phyloP scores from a whole-genome alignment of 2,329 filamentous ascomycete species.

The Ceratocystis smalleyi region DNA sequence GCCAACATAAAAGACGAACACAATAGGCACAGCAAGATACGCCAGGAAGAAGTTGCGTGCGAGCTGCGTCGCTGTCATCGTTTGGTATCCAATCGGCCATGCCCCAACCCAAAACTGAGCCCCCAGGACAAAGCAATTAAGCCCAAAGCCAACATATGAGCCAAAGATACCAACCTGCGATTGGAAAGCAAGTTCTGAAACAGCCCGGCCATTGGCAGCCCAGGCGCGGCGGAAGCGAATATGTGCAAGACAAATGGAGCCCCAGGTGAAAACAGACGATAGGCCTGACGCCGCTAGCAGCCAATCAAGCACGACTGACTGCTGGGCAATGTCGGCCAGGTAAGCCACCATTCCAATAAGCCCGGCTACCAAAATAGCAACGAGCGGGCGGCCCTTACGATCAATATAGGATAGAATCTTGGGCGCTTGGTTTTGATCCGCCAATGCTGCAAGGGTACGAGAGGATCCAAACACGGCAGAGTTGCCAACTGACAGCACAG shows the following conservation, averaged over 20 bases:
- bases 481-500: conserved; percentile 82
- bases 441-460: conserved; percentile 74
- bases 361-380: conserved; percentile 54
- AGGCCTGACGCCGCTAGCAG: conserved; percentile 57
- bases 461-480: conserved; percentile 84
- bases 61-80: conserved; percentile 30
- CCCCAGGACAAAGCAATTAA: conserved; percentile 61
- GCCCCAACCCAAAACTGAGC: conserved; percentile 83
- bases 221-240: conserved; percentile 83
- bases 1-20: conserved; percentile 48
- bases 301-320: conserved; percentile 56
- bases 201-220: conserved; percentile 49
- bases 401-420: conserved; percentile 66
- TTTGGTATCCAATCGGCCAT: conserved; percentile 49
- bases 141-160: conserved; percentile 61
- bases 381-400: conserved; percentile 62
- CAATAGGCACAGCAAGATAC: conserved; percentile 55
- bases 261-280: conserved; percentile 63
- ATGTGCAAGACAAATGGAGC: conserved; percentile 73
- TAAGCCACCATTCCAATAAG: conserved; percentile 59
- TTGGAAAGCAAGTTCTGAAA: conserved; percentile 64
- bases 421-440: conserved; percentile 74
- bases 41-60: conserved; percentile 57
- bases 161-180: conserved; percentile 66
- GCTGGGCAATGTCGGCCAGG: conserved; percentile 44